phyloP scores from a whole-genome alignment of 352 stramenopile species.

The Phytopythium mirpurense region DNA sequence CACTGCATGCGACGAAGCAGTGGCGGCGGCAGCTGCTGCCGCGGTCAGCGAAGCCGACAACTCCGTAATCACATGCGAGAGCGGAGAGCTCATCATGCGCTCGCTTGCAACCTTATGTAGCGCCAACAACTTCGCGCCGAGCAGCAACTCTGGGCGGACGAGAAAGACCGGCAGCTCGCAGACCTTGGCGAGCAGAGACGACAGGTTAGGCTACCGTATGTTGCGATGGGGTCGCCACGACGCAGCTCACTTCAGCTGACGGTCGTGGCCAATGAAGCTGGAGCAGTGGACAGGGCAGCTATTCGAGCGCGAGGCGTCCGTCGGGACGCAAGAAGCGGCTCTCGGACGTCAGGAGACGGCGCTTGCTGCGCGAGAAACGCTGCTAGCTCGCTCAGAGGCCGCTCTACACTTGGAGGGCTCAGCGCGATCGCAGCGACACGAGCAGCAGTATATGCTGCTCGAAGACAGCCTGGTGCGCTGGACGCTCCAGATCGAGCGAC shows the following conservation, averaged over 20 bases:
- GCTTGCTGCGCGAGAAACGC: neutral
- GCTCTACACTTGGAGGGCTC: neutral
- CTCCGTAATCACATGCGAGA: too few relatives aligned
- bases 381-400: neutral
- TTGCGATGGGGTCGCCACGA: too few relatives aligned
- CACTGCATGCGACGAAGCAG: neutral
- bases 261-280: neutral
- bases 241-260: neutral
- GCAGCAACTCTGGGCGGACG: neutral
- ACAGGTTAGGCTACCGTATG: too few relatives aligned
- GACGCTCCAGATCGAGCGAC: neutral
- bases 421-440: slow-evolving; percentile 1
- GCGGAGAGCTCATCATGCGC: too few relatives aligned
- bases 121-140: neutral
- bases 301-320: neutral
- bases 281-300: neutral
- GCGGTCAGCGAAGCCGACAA: neutral
- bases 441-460: slow-evolving; percentile 12
- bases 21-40: neutral
- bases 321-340: neutral
- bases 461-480: slow-evolving; percentile 11
- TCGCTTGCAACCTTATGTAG: too few relatives aligned
- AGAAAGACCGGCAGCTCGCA: neutral
- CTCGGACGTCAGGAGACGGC: neutral
- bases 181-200: neutral